Evolutionary conservation across 768 basidiomycete genomes (phyloP), one percentile per base, ranked within the genome.

Genomic region (Tubosaeta sp.): DNA sequence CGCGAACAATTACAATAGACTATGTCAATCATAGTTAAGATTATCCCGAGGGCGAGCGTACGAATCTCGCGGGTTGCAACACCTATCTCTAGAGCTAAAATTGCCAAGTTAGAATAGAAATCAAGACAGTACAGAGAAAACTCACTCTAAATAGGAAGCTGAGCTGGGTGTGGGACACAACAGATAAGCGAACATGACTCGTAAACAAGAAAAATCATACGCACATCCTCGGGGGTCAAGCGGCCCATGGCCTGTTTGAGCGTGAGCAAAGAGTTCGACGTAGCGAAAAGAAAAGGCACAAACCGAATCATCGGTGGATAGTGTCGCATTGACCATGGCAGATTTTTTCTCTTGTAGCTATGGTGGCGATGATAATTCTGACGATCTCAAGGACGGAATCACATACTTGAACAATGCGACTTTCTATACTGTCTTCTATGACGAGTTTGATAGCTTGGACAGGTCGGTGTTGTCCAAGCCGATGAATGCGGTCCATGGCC

Each of bases 401-500:
- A 51, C 72, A 44, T 44, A 86, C 83, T 70, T 95, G 91, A 16
- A 99, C 79, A 51, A 99, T 98, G 54, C 93, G 85, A 60, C 86
- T 87, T 67, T 99, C 96, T 55, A 99, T 98, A 53, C 90, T 91
- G 66, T 99, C 94, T 69, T 98, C 94, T 38, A 97, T 80, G 16
- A 97, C 88, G 9, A 98, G 76, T 62, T 98, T 95, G 68, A 92
- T 91, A 14, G 93, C 93, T 59, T 88, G 81, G 41, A 99, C 90
- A 8, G 95, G 94, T 21, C 95, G 81, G 57, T 84, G 86, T 69
- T 98, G 94, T n/a, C 94, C 94, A 38, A 96, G 76, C 53, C 94
- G 86, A 71, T 97, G 94, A 54, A 97, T 96, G 48, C 94, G 89
- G 67, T 95, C 94, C 93, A 95, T 97, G 3, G 91, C 92, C 80